A percentile compares a stretch with the other conserved stretches of the same genome.
These are phyloP conservation scores for Torulaspora indica DNA, from an alignment of 805 yeast genomes.

Conservation along the genomic window DNA sequence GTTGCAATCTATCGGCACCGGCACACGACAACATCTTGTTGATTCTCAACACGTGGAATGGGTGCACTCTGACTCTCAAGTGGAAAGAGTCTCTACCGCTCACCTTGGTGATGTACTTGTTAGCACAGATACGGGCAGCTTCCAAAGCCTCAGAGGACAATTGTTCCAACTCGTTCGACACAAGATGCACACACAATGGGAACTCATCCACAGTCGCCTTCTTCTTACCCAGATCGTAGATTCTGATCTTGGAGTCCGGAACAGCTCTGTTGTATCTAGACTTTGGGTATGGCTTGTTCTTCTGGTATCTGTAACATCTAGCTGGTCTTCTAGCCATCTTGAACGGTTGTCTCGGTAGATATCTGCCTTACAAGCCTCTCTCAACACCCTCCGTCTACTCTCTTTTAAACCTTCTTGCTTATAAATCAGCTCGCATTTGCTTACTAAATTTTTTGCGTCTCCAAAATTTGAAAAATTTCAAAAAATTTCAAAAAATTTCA, in stretches of 20 bases:
- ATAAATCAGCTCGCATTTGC: not conserved
- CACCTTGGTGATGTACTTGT: constrained; percentile 96
- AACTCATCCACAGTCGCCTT: constrained; percentile 99
- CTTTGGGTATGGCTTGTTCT: constrained; percentile 99
- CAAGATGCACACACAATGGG: constrained; percentile 99
- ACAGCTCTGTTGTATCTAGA: constrained; percentile 99
- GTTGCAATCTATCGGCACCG: constrained; percentile 99
- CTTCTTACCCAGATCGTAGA: constrained; percentile 99
- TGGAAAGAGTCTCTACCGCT: constrained; percentile 99
- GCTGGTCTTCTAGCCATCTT: constrained; percentile 99
- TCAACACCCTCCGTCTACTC: not conserved
- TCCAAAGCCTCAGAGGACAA: constrained; percentile 99
- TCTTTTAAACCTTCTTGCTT: constrained; percentile 3
- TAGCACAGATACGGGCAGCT: constrained; percentile 99
- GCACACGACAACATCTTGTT: constrained; percentile 99
- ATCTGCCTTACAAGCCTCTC: not conserved
- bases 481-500: not conserved
- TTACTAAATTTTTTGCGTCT: constrained; percentile 4
- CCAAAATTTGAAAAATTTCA: not conserved
- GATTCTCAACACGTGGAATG: constrained; percentile 99
- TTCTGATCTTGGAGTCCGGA: constrained; percentile 99
- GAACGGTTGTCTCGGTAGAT: constrained; percentile 29
- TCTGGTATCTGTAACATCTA: constrained; percentile 99
- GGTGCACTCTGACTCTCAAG: constrained; percentile 99
- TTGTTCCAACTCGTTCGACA: constrained; percentile 98